These are phyloP conservation scores for Flaveria bidentis DNA, from an alignment of 129 eudicot species.

Conservation along the genomic window DNA sequence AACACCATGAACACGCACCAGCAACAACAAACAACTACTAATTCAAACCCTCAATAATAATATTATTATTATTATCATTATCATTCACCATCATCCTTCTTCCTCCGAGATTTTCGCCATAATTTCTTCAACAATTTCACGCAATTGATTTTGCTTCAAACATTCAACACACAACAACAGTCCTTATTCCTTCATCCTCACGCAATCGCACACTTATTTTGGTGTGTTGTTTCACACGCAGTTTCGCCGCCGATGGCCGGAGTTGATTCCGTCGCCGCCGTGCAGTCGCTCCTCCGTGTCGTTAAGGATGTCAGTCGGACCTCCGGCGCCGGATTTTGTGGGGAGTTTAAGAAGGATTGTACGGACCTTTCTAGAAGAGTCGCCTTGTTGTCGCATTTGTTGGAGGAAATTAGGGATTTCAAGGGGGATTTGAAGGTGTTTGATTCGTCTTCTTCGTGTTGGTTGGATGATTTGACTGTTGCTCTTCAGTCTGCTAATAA, in stretches of 20 bases:
- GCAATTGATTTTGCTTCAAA: neutral
- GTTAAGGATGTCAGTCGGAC: conserved; percentile 54
- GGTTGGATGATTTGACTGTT: conserved; percentile 48
- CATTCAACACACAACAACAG: neutral
- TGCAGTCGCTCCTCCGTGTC: conserved; percentile 53
- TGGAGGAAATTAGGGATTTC: conserved; percentile 79
- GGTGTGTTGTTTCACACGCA: conserved; percentile 10
- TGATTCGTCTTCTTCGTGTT: conserved; percentile 43
- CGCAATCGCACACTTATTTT: neutral
- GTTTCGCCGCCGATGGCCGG: conserved; percentile 55
- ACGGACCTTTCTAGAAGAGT: conserved; percentile 70
- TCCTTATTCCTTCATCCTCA: neutral
- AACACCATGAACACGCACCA: conserved; percentile 25
- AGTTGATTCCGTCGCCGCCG: conserved; percentile 34
- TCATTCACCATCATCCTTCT: neutral
- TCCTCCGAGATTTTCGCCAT: conserved; percentile 36
- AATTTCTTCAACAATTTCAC: neutral
- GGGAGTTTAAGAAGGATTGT: conserved; percentile 77
- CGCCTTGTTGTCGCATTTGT: conserved; percentile 67
- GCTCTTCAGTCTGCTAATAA: conserved; percentile 66
- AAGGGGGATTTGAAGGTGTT: conserved; percentile 30
- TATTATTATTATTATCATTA: too few relatives aligned
- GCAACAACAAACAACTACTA: neutral
- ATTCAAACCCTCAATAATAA: conserved; percentile 2
- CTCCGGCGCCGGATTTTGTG: conserved; percentile 54